Evolutionary conservation across 1,139 yeast genomes (phyloP).

Genomic region (Kodamaea derodonti): DNA sequence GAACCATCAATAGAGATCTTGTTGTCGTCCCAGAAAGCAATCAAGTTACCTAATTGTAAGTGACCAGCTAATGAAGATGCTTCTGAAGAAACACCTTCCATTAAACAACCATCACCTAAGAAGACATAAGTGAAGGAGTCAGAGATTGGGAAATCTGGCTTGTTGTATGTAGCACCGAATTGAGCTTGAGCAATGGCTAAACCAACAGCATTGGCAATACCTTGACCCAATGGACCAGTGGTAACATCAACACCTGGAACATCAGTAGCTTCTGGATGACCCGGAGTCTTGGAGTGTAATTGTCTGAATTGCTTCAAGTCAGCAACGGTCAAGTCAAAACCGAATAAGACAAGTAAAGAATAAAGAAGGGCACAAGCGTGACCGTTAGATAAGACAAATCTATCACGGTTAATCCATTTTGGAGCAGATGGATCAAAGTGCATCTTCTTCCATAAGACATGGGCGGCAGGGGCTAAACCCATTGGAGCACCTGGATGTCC

Average conservation of each 20-base stretch:
- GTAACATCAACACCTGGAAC: slow-evolving; percentile 95
- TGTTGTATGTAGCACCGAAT: slow-evolving; percentile 90
- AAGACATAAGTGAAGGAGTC: slow-evolving; percentile 77
- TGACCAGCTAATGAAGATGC: slow-evolving; percentile 96
- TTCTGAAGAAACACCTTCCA: slow-evolving; percentile 98
- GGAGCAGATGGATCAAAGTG: slow-evolving; percentile 89
- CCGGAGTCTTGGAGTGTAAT: slow-evolving; percentile 88
- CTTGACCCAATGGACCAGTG: slow-evolving; percentile 99
- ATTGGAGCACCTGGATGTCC: slow-evolving; percentile 99
- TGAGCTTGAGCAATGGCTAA: slow-evolving; percentile 92
- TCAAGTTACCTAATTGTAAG: slow-evolving; percentile 87
- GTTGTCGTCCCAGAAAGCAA: slow-evolving; percentile 97
- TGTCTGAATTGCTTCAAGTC: slow-evolving; percentile 93
- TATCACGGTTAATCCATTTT: slow-evolving; percentile 89
- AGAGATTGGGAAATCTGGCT: slow-evolving; percentile 69
- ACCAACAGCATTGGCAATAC: slow-evolving; percentile 96
- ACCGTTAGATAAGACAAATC: slow-evolving; percentile 94
- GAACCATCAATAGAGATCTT: slow-evolving; percentile 95
- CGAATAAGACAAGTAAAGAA: slow-evolving; percentile 80
- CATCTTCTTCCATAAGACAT: slow-evolving; percentile 76
- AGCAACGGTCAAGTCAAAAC: slow-evolving; percentile 76
- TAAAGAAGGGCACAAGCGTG: slow-evolving; percentile 94
- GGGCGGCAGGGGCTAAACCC: slow-evolving; percentile 82
- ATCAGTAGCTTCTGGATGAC: slow-evolving; percentile 84
- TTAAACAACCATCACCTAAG: slow-evolving; percentile 97